Evolutionary conservation across 2,329 filamentous ascomycete genomes (phyloP), one percentile per base, ranked within the genome.

Genomic region (Neonectria sp.): DNA sequence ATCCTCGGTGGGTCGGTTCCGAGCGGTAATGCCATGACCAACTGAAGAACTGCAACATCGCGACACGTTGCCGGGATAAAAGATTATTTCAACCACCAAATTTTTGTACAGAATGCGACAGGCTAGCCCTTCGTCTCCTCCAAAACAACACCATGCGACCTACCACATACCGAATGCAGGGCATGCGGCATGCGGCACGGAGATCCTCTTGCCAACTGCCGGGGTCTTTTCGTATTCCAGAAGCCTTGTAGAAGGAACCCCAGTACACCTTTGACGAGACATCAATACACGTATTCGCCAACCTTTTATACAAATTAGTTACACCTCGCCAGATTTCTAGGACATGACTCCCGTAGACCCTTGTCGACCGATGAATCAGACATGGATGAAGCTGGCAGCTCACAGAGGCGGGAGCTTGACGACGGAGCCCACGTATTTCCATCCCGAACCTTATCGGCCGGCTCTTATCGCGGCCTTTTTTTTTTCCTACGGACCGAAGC

Each of bases 361-460:
- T 49, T 62, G 60, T 46, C 25, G 8, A 15, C 33, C n/a, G n/a
- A 24, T 40, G 8, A 40, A 29, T 31, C 29, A 27, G 25, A 29
- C 31, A 56, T 56, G 43, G 52, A 45, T 56, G 60, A 43, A 21
- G 25, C 31, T 55, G 40, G 49, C 51, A 24, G 35, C 55, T 52
- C 37, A 31, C 21, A 13, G 17, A 46, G 27, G 33, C 17, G 25
- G 35, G 35, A 45, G 21, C 46, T 45, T 15, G 2, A 55, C 7
- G 27, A 46, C 73, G 73, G 73, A 69, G 52, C 48, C 51, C 46
- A 49, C 31, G 68, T 75, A 75, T 72, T 75, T 75, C 73, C 73
- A 67, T 68, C 52, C 73, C 73, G 71, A 48, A 8, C 51, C 71
- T 76, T 76, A 76, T 76, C 74, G 70, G 63, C 55, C 24, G 43